Base-by-base conservation (phyloP, 768 basidiomycete genomes). In the Amanita subjunquillea region DNA sequence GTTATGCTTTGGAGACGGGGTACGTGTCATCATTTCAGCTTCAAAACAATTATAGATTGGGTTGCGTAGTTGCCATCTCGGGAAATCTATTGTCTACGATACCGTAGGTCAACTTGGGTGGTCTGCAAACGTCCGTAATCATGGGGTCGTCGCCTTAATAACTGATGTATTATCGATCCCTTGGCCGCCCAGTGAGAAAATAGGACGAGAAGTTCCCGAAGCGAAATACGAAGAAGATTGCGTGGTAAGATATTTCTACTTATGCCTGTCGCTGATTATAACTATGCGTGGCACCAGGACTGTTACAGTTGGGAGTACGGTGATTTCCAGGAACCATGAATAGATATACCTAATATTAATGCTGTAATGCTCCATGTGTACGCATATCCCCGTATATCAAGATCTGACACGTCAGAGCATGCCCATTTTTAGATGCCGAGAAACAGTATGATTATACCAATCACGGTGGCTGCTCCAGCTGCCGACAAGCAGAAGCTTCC, bases 1-100 rank as follows among this genome's bases (percentile, higher is more conserved):
- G 94, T n/a, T 96, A 88, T 62, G 94, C 91, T 2, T 75, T 93
- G 75, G 91, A 92, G 66, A 77, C 84, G 37, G 72, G 75, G 82
- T 85, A 36, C 32, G 75, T 67, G 32, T 10, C n/a, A 34, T 15
- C 13, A 15, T 41, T 8, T 53, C 22, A 12, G 55, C 49, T 12
- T 41, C 23, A 22, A 6, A 34, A 27, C 41, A 25, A 34, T 22
- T 22, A 38, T 15, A 6, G 8, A 12, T 4, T 39, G 3, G 20
- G 20, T 66, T 43, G n/a, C n/a, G 17, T 54, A 85, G 83, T 50
- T 96, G 95, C 62, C 95, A 95, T 64, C 76, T 88, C 1, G 95
- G 95, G 9, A 77, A 78, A 63, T 78, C 83, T 2, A 89, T 96
- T 57, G 64, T 94, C 41, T 98, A 94, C 66, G 95, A 99, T 63